Evolutionary conservation across 169 alveolate genomes (phyloP).

Genomic region (Plasmodium cynomolgi): DNA sequence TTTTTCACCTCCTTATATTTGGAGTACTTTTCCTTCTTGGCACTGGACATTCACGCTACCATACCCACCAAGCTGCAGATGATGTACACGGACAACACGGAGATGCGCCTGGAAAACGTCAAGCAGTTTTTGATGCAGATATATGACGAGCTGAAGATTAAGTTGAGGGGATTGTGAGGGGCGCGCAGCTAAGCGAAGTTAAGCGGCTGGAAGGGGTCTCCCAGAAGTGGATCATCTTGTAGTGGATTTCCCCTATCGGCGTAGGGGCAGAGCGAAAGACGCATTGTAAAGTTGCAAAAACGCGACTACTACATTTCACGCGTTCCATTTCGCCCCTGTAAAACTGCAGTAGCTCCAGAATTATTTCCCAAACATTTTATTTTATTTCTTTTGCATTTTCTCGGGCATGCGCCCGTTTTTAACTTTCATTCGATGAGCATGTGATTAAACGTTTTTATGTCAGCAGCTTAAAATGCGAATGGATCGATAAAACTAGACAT

Average conservation of each 20-base stretch:
- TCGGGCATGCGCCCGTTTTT: neutral
- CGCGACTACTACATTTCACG: neutral
- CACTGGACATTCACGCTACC: conserved; percentile 49
- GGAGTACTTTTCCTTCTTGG: conserved; percentile 52
- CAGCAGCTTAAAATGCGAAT: neutral
- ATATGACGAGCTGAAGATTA: conserved; percentile 38
- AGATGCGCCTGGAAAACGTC: conserved; percentile 39
- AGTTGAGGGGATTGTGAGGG: conserved; percentile 20
- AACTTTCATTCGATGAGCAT: neutral
- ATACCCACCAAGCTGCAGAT: conserved; percentile 59
- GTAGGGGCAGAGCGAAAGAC: neutral
- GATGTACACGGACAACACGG: conserved; percentile 67
- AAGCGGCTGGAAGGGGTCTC: neutral
- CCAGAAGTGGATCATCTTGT: neutral
- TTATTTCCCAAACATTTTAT: neutral
- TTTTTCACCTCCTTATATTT: conserved; percentile 55
- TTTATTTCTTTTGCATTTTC: neutral
- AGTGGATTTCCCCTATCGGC: neutral
- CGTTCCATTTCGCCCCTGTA: neutral
- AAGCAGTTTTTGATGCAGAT: conserved; percentile 37
- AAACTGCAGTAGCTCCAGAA: neutral
- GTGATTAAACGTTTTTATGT: neutral
- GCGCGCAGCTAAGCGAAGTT: neutral
- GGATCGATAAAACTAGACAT: neutral
- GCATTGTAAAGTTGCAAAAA: neutral